A percentile compares a stretch with the other conserved stretches of the same genome.
These are phyloP conservation scores for Scedosporium minutisporum DNA, from an alignment of 2,329 filamentous ascomycete species.

Conservation along the genomic window DNA sequence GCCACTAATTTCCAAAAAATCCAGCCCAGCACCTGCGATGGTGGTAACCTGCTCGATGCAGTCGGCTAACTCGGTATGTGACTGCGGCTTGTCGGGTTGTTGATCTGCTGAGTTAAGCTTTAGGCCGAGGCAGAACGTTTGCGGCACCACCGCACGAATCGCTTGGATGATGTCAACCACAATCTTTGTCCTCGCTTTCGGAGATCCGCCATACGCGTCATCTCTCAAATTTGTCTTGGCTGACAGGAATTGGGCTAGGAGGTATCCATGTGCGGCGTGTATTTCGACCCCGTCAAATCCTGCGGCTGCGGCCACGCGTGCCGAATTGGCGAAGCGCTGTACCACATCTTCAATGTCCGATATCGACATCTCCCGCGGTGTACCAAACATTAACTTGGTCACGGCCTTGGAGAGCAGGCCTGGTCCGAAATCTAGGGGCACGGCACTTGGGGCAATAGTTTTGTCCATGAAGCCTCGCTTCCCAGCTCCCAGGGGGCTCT, in stretches of 20 bases:
- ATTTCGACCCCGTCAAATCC: slow-evolving; percentile 36
- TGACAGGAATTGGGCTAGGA: slow-evolving; percentile 46
- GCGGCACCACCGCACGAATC: slow-evolving; percentile 25
- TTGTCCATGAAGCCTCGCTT: slow-evolving; percentile 25
- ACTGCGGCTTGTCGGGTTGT: slow-evolving; percentile 31
- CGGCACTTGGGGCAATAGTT: slow-evolving; percentile 20
- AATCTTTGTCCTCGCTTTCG: slow-evolving; percentile 30
- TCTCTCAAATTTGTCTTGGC: slow-evolving; percentile 38
- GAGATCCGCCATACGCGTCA: slow-evolving; percentile 43
- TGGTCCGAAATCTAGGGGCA: neutral
- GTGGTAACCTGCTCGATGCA: slow-evolving; percentile 39
- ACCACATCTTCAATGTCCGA: slow-evolving; percentile 45
- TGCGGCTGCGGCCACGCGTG: slow-evolving; percentile 34
- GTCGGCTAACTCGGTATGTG: slow-evolving; percentile 29
- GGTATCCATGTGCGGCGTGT: slow-evolving; percentile 46
- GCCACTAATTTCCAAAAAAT: slow-evolving; percentile 61
- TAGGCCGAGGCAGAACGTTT: slow-evolving; percentile 38
- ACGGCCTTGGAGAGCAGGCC: slow-evolving; percentile 13
- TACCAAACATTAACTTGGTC: slow-evolving; percentile 31
- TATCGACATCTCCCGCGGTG: slow-evolving; percentile 45
- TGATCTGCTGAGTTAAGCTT: slow-evolving; percentile 52
- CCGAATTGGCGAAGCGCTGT: slow-evolving; percentile 40
- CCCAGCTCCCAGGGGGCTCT: slow-evolving; percentile 29
- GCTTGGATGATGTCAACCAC: slow-evolving; percentile 40
- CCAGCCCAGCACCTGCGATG: slow-evolving; percentile 40